Evolutionary conservation across 139 green algal species (phyloP).

Genomic region (Monoraphidium neglectum): DNA sequence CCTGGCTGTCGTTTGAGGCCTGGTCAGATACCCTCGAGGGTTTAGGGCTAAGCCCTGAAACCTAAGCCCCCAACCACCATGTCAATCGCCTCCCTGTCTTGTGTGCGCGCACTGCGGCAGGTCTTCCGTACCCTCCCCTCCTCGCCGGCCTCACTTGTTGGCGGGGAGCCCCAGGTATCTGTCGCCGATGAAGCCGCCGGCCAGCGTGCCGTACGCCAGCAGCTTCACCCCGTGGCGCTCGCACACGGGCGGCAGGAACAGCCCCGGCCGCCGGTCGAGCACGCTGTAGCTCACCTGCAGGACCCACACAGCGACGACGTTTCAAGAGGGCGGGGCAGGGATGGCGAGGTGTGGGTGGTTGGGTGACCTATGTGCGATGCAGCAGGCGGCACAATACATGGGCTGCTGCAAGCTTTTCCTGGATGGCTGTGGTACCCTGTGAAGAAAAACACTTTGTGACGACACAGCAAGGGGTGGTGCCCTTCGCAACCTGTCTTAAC

Average conservation of each 20-base stretch:
- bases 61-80: not conserved
- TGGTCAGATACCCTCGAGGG: not conserved
- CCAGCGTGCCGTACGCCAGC: conserved; percentile 23
- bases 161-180: conserved; percentile 20
- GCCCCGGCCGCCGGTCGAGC: conserved; percentile 18
- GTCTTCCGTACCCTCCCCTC: not conserved
- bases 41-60: not conserved
- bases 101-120: not conserved
- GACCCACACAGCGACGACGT: too few relatives aligned
- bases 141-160: conserved; percentile 3
- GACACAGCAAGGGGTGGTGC: too few relatives aligned
- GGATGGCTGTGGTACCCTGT: too few relatives aligned
- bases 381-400: too few relatives aligned
- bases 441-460: too few relatives aligned
- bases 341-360: too few relatives aligned
- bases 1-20: not conserved
- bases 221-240: conserved; percentile 1
- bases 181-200: conserved; percentile 16
- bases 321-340: too few relatives aligned
- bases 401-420: too few relatives aligned
- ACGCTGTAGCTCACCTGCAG: conserved; percentile 29
- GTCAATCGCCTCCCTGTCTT: not conserved
- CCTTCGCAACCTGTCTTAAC: too few relatives aligned
- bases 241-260: conserved; percentile 29
- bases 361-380: too few relatives aligned